phyloP scores from a whole-genome alignment of 371 early-diverging fungal genomes.

The Actinomortierella ambigua region DNA sequence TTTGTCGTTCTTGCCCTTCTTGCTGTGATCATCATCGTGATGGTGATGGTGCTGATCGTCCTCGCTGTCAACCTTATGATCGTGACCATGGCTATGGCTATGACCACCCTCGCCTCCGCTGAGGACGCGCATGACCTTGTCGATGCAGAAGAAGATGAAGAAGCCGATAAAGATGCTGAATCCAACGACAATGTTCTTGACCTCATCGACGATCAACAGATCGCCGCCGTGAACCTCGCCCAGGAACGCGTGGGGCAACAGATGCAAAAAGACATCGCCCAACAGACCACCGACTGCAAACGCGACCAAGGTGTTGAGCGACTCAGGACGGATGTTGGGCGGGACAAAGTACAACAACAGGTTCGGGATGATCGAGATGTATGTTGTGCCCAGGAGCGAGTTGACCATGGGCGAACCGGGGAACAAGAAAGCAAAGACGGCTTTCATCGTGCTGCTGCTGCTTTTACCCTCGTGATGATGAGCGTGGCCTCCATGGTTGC shows the following conservation, averaged over 20 bases:
- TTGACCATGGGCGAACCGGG: conserved; percentile 70
- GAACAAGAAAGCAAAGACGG: conserved; percentile 52
- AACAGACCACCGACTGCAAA: conserved; percentile 87
- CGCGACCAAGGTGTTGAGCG: conserved; percentile 77
- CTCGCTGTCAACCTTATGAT: conserved; percentile 45
- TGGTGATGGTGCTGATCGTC: conserved; percentile 46
- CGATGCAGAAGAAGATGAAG: conserved; percentile 76
- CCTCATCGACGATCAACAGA: conserved; percentile 51
- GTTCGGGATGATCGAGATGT: conserved; percentile 86
- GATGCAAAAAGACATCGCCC: conserved; percentile 87
- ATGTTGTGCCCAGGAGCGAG: conserved; percentile 79
- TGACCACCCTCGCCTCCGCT: conserved; percentile 66
- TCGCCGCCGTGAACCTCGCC: conserved; percentile 53
- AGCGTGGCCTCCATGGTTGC: too few relatives aligned
- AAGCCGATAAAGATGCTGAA: conserved; percentile 78
- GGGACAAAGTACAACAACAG: conserved; percentile 82
- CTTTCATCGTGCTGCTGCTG: conserved; percentile 34
- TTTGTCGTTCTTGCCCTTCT: conserved; percentile 25
- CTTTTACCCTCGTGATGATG: neutral
- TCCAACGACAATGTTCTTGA: conserved; percentile 73
- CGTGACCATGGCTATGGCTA: conserved; percentile 62
- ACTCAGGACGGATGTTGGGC: conserved; percentile 71
- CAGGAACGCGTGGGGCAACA: conserved; percentile 81
- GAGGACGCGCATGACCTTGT: conserved; percentile 83
- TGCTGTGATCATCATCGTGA: conserved; percentile 22